A percentile compares a stretch with the other conserved stretches of the same genome.
Conservation (phyloP, 208 protist species). For the Leishmania tropica region DNA sequence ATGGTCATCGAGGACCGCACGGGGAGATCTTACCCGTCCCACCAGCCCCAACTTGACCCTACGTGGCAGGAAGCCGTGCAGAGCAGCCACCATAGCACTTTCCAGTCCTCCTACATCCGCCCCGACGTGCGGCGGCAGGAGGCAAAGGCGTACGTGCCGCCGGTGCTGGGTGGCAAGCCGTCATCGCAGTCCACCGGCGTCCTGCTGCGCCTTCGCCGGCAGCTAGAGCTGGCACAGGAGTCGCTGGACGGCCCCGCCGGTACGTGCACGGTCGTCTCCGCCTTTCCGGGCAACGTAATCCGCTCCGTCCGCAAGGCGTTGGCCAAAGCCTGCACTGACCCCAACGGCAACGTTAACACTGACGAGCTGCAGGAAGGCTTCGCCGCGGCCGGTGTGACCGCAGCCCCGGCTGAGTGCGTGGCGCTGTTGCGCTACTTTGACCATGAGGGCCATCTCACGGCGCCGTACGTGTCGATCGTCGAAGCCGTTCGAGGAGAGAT, state of each 20-base stretch:
- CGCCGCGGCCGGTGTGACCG: constrained; percentile 34
- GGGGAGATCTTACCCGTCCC: constrained; percentile 72
- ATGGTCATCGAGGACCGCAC: constrained; percentile 79
- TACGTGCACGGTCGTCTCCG: constrained; percentile 12
- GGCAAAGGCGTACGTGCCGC: constrained; percentile 41
- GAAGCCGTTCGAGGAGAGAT: constrained; percentile 69
- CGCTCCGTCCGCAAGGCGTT: constrained; percentile 57
- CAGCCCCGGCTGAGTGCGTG: constrained; percentile 58
- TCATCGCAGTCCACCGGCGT: constrained; percentile 66
- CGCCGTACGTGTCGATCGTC: constrained; percentile 50
- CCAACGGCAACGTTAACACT: constrained; percentile 52
- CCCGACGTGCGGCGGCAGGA: constrained; percentile 36
- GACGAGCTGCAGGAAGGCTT: constrained; percentile 75
- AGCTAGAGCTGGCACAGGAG: constrained; percentile 53
- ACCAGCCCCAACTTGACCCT: constrained; percentile 84
- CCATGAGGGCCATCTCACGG: constrained; percentile 38
- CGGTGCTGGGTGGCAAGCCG: constrained; percentile 55
- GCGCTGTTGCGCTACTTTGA: constrained; percentile 80
- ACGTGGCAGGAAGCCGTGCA: constrained; percentile 28
- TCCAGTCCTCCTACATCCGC: constrained; percentile 30
- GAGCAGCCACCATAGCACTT: constrained; percentile 22
- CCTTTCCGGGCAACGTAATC: constrained; percentile 80
- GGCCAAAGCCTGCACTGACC: constrained; percentile 29
- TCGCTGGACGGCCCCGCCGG: neutral
- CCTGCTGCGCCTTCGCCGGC: constrained; percentile 66